phyloP scores from a whole-genome alignment of 2,329 filamentous ascomycete genomes.

The Moelleriella libera region DNA sequence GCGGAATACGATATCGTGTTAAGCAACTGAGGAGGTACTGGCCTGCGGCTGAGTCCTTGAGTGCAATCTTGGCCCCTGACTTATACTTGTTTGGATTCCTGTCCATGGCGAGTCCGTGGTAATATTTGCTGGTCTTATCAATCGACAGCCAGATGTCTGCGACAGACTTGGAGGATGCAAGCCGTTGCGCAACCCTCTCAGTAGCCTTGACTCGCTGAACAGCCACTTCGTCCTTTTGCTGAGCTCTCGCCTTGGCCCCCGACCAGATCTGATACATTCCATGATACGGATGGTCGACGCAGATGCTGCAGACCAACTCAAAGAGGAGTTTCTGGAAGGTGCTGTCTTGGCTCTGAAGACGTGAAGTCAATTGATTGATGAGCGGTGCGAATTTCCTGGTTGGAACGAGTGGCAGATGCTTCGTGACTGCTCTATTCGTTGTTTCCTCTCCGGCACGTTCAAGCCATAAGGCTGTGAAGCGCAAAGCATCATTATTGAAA shows the following conservation, averaged over 20 bases:
- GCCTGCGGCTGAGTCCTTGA: conserved; percentile 52
- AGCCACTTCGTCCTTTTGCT: conserved; percentile 60
- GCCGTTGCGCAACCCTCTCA: conserved; percentile 46
- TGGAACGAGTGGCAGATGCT: conserved; percentile 58
- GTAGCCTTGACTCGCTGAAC: conserved; percentile 63
- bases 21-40: conserved; percentile 49
- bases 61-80: conserved; percentile 46
- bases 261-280: conserved; percentile 96
- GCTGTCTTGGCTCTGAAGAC: conserved; percentile 56
- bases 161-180: conserved; percentile 38
- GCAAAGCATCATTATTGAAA: conserved; percentile 77
- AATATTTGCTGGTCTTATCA: conserved; percentile 56
- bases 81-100: conserved; percentile 52
- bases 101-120: conserved; percentile 50
- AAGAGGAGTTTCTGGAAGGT: conserved; percentile 68
- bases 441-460: conserved; percentile 64
- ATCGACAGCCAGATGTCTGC: conserved; percentile 54
- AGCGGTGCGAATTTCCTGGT: conserved; percentile 84
- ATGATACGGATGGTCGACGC: conserved; percentile 86
- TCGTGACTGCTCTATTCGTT: conserved; percentile 64
- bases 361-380: conserved; percentile 95
- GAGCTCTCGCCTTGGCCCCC: conserved; percentile 53
- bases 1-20: conserved; percentile 57
- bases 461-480: conserved; percentile 90
- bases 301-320: conserved; percentile 67